Base-by-base conservation (phyloP, 108 stramenopile genomes). In the Ochromonas danica region DNA sequence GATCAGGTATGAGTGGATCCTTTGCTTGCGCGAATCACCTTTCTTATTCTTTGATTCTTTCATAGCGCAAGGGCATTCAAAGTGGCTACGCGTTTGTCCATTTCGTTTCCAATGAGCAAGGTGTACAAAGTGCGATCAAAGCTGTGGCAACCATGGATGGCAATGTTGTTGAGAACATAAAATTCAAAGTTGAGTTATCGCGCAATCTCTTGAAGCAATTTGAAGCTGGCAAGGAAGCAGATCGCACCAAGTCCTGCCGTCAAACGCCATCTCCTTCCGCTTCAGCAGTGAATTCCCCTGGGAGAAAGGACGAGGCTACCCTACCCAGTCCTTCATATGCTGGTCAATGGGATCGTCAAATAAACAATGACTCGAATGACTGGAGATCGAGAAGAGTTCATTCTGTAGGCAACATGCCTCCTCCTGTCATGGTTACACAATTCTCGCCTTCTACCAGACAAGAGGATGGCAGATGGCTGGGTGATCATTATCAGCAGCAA, bases 191-290 rank as follows among this genome's bases (percentile, higher is more conserved):
- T 3, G 63, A 67, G 63, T 36, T 67, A 36, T 14, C 14, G 3
- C 3, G 25, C 14, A 67, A 67, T 25, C 25, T 67, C 3, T 67
- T 67, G 63, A 67, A 67, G 63, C 63, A 67, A 28, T 25, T 67
- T 51, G 14, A 51, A 51, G n/a, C n/a, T n/a, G n/a, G n/a, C n/a
- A n/a, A n/a, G n/a, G n/a, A n/a, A n/a, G n/a, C n/a, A n/a, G n/a
- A n/a, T n/a, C n/a, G n/a, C n/a, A n/a, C n/a, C n/a, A n/a, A n/a
- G n/a, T n/a, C n/a, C n/a, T n/a, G n/a, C n/a, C n/a, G n/a, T n/a
- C n/a, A n/a, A n/a, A n/a, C n/a, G n/a, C n/a, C n/a, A n/a, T n/a
- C n/a, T n/a, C n/a, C n/a, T n/a, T n/a, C n/a, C n/a, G n/a, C n/a
- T n/a, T n/a, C n/a, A n/a, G n/a, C n/a, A n/a, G n/a, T n/a, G n/a